Conservation (phyloP, 169 alveolate species). For the Eimeria praecox region DNA sequence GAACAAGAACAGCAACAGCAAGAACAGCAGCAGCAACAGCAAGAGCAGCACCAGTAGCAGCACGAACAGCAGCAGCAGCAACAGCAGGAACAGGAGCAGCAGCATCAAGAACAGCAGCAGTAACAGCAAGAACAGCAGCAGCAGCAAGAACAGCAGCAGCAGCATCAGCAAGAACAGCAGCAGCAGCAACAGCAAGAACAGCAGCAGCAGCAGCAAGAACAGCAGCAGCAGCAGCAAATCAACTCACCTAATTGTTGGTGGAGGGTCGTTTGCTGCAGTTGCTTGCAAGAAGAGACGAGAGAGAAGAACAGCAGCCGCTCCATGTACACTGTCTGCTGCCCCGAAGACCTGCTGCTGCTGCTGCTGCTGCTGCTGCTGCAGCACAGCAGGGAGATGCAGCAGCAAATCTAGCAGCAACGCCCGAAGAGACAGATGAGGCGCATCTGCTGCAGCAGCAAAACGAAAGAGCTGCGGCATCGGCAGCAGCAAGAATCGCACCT, state of each 20-base stretch:
- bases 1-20: conserved; percentile 11
- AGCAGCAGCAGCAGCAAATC: conserved; percentile 51
- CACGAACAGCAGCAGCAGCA: conserved; percentile 43
- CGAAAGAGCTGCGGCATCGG: conserved; percentile 50
- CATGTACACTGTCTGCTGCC: conserved; percentile 36
- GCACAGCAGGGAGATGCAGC: conserved; percentile 62
- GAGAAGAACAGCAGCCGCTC: conserved; percentile 56
- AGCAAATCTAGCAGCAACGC: conserved; percentile 69
- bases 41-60: conserved; percentile 25
- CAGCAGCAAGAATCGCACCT: conserved; percentile 47
- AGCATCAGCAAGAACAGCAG: not conserved
- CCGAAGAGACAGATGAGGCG: conserved; percentile 45
- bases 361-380: conserved; percentile 67
- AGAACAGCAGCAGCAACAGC: conserved; percentile 14
- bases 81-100: conserved; percentile 26
- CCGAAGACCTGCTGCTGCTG: conserved; percentile 67
- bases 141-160: not conserved
- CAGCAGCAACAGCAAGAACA: conserved; percentile 16
- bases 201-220: conserved; percentile 29
- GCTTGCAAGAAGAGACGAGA: conserved; percentile 50
- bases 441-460: conserved; percentile 72
- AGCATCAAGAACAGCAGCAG: conserved; percentile 35
- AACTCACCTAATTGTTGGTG: not conserved
- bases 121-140: conserved; percentile 51
- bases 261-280: not conserved